A percentile compares a stretch with the other conserved stretches of the same genome.
Conservation (phyloP, 2,329 filamentous ascomycete genomes). For the Neospermospora avenae region DNA sequence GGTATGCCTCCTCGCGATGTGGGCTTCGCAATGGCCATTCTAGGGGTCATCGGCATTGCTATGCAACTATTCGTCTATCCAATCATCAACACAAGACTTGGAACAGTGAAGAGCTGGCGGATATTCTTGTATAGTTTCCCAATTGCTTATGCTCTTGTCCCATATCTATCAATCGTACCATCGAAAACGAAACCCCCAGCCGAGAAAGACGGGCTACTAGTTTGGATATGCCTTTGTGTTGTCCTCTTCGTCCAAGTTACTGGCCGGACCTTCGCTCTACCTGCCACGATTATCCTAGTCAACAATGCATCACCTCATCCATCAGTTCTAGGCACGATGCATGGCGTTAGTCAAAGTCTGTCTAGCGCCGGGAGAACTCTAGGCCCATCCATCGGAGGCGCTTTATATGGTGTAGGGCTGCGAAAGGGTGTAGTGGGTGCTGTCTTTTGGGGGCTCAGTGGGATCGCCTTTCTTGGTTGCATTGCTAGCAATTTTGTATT, state of each 20-base stretch:
- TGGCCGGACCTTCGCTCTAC: constrained; percentile 57
- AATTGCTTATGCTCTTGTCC: constrained; percentile 63
- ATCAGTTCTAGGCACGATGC: constrained; percentile 55
- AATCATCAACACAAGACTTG: constrained; percentile 59
- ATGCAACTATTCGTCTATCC: constrained; percentile 74
- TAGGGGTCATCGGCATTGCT: constrained; percentile 68
- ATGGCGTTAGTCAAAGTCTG: constrained; percentile 55
- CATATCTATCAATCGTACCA: constrained; percentile 67
- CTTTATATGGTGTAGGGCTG: constrained; percentile 57
- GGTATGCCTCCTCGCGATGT: constrained; percentile 67
- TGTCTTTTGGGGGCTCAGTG: constrained; percentile 42
- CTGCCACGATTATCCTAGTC: constrained; percentile 27
- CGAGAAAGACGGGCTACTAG: constrained; percentile 28
- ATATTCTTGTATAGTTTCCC: constrained; percentile 66
- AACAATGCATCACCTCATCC: constrained; percentile 60
- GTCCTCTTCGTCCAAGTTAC: constrained; percentile 64
- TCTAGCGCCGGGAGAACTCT: constrained; percentile 56
- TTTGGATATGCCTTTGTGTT: constrained; percentile 29
- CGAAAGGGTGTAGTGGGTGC: constrained; percentile 52
- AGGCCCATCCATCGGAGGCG: constrained; percentile 57
- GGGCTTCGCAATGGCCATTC: constrained; percentile 70
- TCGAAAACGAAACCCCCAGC: constrained; percentile 28
- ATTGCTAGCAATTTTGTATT: constrained; percentile 52
- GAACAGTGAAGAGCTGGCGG: constrained; percentile 64
- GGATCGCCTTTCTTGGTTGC: constrained; percentile 48